These are phyloP conservation scores for Circinella umbellata DNA, from an alignment of 371 early-diverging fungal genomes.

Conservation along the genomic window DNA sequence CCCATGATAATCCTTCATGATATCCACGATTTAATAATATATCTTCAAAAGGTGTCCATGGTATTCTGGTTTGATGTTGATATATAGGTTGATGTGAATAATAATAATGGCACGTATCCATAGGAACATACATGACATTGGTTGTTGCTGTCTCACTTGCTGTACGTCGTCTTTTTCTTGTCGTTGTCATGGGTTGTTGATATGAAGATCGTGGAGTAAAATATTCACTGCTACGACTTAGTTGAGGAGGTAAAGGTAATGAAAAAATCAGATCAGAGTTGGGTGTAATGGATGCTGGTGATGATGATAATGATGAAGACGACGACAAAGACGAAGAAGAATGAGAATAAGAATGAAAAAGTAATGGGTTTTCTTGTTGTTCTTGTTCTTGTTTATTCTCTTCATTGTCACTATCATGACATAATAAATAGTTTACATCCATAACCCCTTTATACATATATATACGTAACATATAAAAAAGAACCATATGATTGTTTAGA, in stretches of 20 bases:
- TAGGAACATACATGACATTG: no score
- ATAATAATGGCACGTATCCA: not conserved
- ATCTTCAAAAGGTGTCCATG: slow-evolving; percentile 51
- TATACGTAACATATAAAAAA: not conserved
- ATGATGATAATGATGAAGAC: no score
- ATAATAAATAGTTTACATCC: slow-evolving; percentile 39
- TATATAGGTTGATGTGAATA: not conserved
- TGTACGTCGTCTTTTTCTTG: slow-evolving; percentile 1
- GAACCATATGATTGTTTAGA: not conserved
- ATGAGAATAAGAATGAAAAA: not conserved
- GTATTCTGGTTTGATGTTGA: slow-evolving; percentile 15
- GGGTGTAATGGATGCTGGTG: no score
- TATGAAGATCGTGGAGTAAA: no score
- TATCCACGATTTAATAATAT: slow-evolving; percentile 42
- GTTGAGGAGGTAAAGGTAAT: slow-evolving; percentile 1
- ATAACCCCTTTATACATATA: slow-evolving; percentile 25
- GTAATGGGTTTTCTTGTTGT: not conserved
- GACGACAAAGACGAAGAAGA: no score
- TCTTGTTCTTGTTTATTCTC: not conserved
- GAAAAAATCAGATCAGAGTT: not conserved
- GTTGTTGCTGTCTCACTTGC: not conserved
- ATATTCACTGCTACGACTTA: not conserved
- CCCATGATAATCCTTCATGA: slow-evolving; percentile 49
- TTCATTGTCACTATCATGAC: slow-evolving; percentile 22
- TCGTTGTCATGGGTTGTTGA: not conserved